Evolutionary conservation across 2,329 filamentous ascomycete species (phyloP).

Genomic region (Alternaria postmessia): DNA sequence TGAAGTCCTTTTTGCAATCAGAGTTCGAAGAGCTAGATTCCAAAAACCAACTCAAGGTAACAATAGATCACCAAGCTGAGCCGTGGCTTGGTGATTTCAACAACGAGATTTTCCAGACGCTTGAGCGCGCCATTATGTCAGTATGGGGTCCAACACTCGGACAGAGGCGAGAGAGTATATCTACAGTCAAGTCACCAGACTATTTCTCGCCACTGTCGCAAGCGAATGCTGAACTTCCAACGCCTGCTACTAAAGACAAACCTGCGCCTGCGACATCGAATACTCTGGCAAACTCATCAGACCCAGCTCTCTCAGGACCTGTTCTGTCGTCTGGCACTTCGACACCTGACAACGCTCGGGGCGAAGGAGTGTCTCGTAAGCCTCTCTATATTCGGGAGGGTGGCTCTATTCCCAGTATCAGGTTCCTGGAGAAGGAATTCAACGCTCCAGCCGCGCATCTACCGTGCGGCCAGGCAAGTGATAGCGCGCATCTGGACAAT

Average conservation of each 20-base stretch:
- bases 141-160: slow-evolving; percentile 74
- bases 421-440: slow-evolving; percentile 95
- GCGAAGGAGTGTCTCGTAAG: slow-evolving; percentile 51
- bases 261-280: slow-evolving; percentile 59
- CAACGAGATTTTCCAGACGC: slow-evolving; percentile 88
- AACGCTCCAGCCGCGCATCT: slow-evolving; percentile 88
- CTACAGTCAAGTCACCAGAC: slow-evolving; percentile 24
- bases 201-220: slow-evolving; percentile 21
- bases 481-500: slow-evolving; percentile 93
- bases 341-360: background rate
- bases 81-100: slow-evolving; percentile 94
- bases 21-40: slow-evolving; percentile 80
- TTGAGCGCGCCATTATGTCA: slow-evolving; percentile 83
- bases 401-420: slow-evolving; percentile 91
- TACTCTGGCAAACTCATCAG: slow-evolving; percentile 56
- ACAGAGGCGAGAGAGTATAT: slow-evolving; percentile 30
- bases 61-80: slow-evolving; percentile 91
- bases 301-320: slow-evolving; percentile 23
- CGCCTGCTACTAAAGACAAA: slow-evolving; percentile 19
- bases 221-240: slow-evolving; percentile 9
- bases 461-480: slow-evolving; percentile 93
- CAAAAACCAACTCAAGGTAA: slow-evolving; percentile 80
- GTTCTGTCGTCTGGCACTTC: slow-evolving; percentile 7
- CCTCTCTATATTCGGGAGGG: slow-evolving; percentile 96
- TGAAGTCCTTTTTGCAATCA: slow-evolving; percentile 72